Percentiles rank a stretch among this genome's conserved stretches.
Evolutionary conservation across 2,329 filamentous ascomycete species (phyloP).

Genomic region (Trichophaea hybrida): DNA sequence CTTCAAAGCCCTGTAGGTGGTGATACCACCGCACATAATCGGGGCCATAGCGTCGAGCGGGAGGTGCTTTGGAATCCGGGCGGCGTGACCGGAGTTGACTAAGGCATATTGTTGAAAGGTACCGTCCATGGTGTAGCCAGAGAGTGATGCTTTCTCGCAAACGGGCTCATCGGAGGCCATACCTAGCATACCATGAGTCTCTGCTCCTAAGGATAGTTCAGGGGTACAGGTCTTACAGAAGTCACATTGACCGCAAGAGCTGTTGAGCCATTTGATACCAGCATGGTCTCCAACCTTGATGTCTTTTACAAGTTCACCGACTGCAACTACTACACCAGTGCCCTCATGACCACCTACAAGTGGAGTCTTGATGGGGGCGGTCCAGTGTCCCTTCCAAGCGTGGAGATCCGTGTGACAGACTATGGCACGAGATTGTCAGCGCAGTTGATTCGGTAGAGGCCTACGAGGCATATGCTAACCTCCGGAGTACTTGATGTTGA

Average conservation of each 20-base stretch:
- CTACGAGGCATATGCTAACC: not conserved
- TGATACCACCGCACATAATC: conserved; percentile 33
- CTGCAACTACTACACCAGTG: conserved; percentile 68
- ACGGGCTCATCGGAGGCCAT: conserved; percentile 67
- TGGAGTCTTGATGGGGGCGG: conserved; percentile 64
- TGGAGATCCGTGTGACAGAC: conserved; percentile 28
- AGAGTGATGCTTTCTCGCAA: conserved; percentile 59
- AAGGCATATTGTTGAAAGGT: conserved; percentile 87
- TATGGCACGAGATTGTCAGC: not conserved
- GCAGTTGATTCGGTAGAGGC: not conserved
- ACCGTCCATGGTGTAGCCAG: conserved; percentile 70
- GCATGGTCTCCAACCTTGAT: conserved; percentile 70
- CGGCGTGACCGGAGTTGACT: conserved; percentile 72
- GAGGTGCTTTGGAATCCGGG: conserved; percentile 63
- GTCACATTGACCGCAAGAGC: conserved; percentile 65
- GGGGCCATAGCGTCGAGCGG: conserved; percentile 64
- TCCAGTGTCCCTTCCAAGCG: conserved; percentile 77
- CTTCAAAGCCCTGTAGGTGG: conserved; percentile 74
- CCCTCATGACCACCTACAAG: conserved; percentile 71
- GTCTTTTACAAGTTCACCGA: conserved; percentile 61
- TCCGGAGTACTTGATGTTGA: conserved; percentile 38
- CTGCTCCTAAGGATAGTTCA: not conserved
- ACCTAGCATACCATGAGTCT: conserved; percentile 38
- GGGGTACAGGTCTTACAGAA: conserved; percentile 44
- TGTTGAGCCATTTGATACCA: conserved; percentile 89